Conservation (phyloP, 2,329 filamentous ascomycete genomes). For the Teratosphaeria viscida region DNA sequence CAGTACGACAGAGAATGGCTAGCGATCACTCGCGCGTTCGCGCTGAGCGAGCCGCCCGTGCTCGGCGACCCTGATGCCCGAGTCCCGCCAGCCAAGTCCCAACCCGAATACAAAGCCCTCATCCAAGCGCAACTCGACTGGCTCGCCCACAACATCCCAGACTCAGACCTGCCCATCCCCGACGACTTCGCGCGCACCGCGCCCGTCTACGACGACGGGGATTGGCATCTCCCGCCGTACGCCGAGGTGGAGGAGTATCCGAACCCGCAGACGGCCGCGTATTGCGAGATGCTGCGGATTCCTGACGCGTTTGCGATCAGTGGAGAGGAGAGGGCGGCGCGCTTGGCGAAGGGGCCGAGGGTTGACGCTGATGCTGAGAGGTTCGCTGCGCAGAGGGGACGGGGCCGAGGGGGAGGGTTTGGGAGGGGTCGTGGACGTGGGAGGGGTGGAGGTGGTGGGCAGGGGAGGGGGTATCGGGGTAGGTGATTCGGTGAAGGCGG, state of each 20-base stretch:
- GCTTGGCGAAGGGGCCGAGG: conserved; percentile 49
- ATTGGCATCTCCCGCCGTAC: conserved; percentile 18
- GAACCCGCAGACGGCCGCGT: conserved; percentile 74
- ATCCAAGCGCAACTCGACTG: conserved; percentile 66
- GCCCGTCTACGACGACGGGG: conserved; percentile 49
- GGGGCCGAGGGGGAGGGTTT: conserved; percentile 5
- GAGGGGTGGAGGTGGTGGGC: conserved; percentile 7
- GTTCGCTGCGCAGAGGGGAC: conserved; percentile 1
- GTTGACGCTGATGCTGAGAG: conserved; percentile 22
- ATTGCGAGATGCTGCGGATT: conserved; percentile 69
- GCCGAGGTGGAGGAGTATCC: conserved; percentile 54
- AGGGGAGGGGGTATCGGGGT: conserved; percentile 11
- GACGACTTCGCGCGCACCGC: conserved; percentile 70
- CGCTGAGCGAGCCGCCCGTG: conserved; percentile 44
- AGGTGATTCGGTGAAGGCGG: conserved; percentile 1
- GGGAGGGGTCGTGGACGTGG: conserved; percentile 15
- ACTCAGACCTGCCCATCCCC: conserved; percentile 52
- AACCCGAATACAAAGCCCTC: conserved; percentile 36
- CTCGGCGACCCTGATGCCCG: conserved; percentile 50
- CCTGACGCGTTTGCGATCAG: conserved; percentile 64
- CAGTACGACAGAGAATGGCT: conserved; percentile 93
- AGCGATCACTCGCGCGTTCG: conserved; percentile 78
- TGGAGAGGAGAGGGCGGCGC: conserved; percentile 56
- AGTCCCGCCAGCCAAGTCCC: conserved; percentile 46
- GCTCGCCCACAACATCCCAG: conserved; percentile 61